A percentile compares a stretch with the other conserved stretches of the same genome.
phyloP scores from a whole-genome alignment of 768 basidiomycete species.

The Ramaria sp. region DNA sequence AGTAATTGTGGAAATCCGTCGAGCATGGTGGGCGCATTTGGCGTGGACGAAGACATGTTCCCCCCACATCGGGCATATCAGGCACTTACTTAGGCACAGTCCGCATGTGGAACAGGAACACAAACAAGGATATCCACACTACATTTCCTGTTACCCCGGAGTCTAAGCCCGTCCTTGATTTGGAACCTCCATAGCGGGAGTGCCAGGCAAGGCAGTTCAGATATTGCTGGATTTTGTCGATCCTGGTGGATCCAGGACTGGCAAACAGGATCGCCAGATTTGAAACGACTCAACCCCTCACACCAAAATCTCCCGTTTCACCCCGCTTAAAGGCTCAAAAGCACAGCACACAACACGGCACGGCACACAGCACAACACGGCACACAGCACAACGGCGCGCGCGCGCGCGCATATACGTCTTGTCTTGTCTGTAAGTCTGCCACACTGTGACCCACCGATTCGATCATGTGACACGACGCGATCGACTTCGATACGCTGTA shows the following conservation, averaged over 20 bases:
- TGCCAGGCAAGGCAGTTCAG: slow-evolving; percentile 51
- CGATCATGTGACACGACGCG: too few species aligned
- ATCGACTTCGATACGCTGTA: too few species aligned
- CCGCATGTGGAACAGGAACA: slow-evolving; percentile 62
- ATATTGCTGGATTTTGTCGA: slow-evolving; percentile 57
- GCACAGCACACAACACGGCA: too few species aligned
- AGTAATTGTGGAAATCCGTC: slow-evolving; percentile 73
- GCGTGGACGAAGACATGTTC: slow-evolving; percentile 51
- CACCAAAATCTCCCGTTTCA: too few species aligned
- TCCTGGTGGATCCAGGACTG: slow-evolving; percentile 61
- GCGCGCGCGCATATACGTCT: too few species aligned
- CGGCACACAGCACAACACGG: too few species aligned
- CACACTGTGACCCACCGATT: neutral
- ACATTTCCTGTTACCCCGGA: slow-evolving; percentile 44
- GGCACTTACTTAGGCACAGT: slow-evolving; percentile 27
- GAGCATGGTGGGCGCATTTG: slow-evolving; percentile 63
- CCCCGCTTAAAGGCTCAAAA: too few species aligned
- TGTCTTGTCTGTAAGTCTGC: neutral
- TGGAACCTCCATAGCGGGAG: slow-evolving; percentile 51
- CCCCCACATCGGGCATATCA: slow-evolving; percentile 12
- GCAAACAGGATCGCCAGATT: too few species aligned
- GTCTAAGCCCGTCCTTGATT: slow-evolving; percentile 27
- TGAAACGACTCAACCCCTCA: too few species aligned
- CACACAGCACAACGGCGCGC: too few species aligned
- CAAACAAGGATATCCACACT: slow-evolving; percentile 53